Evolutionary conservation across 148 eudicot species (phyloP), one percentile per base, ranked within the genome.

Genomic region (Fagopyrum esculentum): DNA sequence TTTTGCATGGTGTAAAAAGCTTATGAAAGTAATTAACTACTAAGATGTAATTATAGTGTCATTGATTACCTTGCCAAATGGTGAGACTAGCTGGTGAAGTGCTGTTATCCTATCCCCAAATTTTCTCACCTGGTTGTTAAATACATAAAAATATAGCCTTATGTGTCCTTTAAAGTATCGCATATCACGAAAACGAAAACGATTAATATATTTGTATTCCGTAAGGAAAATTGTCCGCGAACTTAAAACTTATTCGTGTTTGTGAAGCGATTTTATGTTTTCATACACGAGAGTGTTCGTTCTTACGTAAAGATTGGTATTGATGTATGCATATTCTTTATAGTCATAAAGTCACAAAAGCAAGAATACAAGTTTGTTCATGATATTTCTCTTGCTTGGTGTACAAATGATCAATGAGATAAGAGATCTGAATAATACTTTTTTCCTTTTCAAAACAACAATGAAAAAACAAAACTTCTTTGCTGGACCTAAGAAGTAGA

Each of bases 31-130:
- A 60, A 60, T 60, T 60, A 60, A 26, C 68, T 22, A 60, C 43
- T 60, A 60, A 60, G 68, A 60, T 60, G 68, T 9, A 29, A 60
- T 60, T 60, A 60, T 60, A 60, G 68, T 60, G 43, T 9, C 43
- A 43, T 29, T 60, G 68, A 60, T 69, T 69, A 44, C 72, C 72
- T 69, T 69, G 19, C 72, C 73, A 69, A 69, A 69, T 69, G 73
- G 73, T 44, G 73, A 69, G 49, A 69, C 73, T 69, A 69, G 29
- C 50, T 69, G 73, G 50, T 69, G 73, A 13, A 69, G 73, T 13
- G 73, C 19, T 69, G 73, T 69, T 11, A 69, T 69, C 12, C 73
- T 69, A 69, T 69, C 73, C 49, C 73, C 73, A 69, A 69, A 69
- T 69, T 69, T 69, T 45, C 73, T 69, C 50, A 69, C 73, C 73